Evolutionary conservation across 495 filamentous ascomycete species (phyloP).

Genomic region (Rostrohypoxylon terebratum): DNA sequence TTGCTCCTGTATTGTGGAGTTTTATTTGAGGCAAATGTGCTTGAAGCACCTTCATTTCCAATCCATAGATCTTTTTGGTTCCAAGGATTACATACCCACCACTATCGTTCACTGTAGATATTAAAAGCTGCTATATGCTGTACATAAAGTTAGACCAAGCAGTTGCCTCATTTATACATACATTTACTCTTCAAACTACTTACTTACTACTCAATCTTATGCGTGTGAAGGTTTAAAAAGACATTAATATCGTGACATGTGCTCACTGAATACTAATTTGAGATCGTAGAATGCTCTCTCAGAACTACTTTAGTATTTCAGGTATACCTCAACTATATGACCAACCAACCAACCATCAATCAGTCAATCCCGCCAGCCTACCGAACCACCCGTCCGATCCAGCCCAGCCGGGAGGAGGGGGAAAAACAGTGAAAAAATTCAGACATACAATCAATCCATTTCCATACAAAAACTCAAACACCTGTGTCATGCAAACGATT

Average conservation of each 20-base stretch:
- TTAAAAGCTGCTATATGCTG: conserved; percentile 3
- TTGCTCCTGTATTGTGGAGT: not conserved
- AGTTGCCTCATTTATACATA: conserved; percentile 4
- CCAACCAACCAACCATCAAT: not conserved
- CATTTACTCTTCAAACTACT: not conserved
- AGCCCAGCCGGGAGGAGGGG: not conserved
- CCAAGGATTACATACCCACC: not conserved
- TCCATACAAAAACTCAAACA: conserved; percentile 31
- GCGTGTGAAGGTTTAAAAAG: not conserved
- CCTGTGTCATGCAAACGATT: conserved; percentile 36
- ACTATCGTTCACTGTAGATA: conserved; percentile 30
- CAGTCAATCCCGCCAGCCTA: not conserved
- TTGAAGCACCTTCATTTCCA: conserved; percentile 25
- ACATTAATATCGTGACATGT: not conserved
- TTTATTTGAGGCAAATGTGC: conserved; percentile 1
- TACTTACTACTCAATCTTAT: not conserved
- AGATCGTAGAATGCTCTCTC: too few species aligned
- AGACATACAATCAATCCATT: conserved; percentile 20
- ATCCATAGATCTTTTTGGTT: not conserved
- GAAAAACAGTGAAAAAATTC: conserved; percentile 5
- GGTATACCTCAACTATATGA: conserved; percentile 12
- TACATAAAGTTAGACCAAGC: conserved; percentile 10
- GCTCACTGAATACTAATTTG: not conserved
- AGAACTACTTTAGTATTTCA: conserved; percentile 19
- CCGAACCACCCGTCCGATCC: not conserved